These are phyloP conservation scores for Solanum dulcamara DNA, from an alignment of 257 asterid species.

Conservation along the genomic window DNA sequence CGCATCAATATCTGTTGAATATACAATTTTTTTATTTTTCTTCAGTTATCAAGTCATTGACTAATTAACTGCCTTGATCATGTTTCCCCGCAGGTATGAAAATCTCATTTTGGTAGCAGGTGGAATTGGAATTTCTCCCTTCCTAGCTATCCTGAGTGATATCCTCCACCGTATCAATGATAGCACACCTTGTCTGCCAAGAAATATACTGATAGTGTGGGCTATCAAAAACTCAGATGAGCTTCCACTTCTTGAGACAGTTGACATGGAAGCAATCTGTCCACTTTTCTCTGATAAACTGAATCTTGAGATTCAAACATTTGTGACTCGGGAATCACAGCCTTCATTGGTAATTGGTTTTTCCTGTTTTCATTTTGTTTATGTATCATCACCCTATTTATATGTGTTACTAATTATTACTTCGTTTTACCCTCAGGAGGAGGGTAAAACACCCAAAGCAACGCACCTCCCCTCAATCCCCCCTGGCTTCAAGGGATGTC, in stretches of 20 bases:
- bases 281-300: constrained; percentile 40
- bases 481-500: constrained; percentile 24
- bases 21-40: background rate
- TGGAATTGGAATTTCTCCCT: constrained; percentile 87
- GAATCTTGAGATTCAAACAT: constrained; percentile 64
- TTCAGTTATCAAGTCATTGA: background rate
- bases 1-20: background rate
- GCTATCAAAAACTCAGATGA: constrained; percentile 62
- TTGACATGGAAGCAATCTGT: constrained; percentile 46
- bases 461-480: constrained; percentile 12
- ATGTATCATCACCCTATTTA: background rate
- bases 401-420: background rate
- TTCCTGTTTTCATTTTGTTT: background rate
- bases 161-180: constrained; percentile 52
- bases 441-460: constrained; percentile 35
- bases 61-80: background rate
- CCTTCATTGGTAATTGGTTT: constrained; percentile 52
- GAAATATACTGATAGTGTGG: constrained; percentile 61
- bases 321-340: constrained; percentile 67
- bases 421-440: constrained; percentile 41
- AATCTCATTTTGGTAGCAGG: constrained; percentile 83
- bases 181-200: constrained; percentile 48
- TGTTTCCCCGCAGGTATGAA: constrained; percentile 45
- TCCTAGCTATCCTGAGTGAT: constrained; percentile 72
- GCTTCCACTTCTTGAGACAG: constrained; percentile 69